Evolutionary conservation across 1,284 basidiomycete genomes (phyloP).

Genomic region (Wallemia mellicola): DNA sequence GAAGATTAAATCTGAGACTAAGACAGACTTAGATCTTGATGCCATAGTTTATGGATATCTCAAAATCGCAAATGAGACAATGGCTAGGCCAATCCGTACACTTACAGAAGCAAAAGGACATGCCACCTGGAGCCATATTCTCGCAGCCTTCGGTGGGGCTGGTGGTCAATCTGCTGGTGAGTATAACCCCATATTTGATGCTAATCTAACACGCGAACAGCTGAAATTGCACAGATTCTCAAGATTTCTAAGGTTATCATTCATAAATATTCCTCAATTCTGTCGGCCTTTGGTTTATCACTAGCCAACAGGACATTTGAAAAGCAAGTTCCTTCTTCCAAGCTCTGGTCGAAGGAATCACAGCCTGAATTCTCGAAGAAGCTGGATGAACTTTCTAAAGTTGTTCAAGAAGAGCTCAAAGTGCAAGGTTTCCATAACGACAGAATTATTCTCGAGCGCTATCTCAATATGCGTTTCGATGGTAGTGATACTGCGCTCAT

Average conservation of each 20-base stretch:
- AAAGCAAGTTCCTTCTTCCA: conserved; percentile 53
- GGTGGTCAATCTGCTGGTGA: conserved; percentile 79
- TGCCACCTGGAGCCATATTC: conserved; percentile 47
- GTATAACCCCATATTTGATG: too few species aligned
- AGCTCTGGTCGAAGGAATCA: conserved; percentile 16
- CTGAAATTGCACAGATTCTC: conserved; percentile 48
- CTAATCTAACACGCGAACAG: too few species aligned
- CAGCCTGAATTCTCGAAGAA: conserved; percentile 28
- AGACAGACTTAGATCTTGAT: conserved; percentile 34
- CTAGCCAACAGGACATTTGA: conserved; percentile 65
- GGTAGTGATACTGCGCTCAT: conserved; percentile 56
- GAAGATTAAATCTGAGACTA: conserved; percentile 33
- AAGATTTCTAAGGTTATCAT: conserved; percentile 60
- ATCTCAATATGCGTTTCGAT: conserved; percentile 75
- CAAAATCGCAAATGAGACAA: conserved; percentile 20
- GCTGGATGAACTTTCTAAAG: conserved; percentile 26
- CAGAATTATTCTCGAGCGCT: conserved; percentile 39
- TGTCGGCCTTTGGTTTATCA: conserved; percentile 68
- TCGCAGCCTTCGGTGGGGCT: conserved; percentile 70
- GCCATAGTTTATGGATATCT: conserved; percentile 80
- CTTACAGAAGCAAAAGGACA: conserved; percentile 71
- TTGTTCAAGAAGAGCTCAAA: conserved; percentile 35
- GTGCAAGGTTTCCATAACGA: conserved; percentile 48
- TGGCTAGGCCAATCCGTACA: conserved; percentile 44
- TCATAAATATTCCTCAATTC: conserved; percentile 54